phyloP scores from a whole-genome alignment of 495 filamentous ascomycete genomes.

The Niebla homalea region DNA sequence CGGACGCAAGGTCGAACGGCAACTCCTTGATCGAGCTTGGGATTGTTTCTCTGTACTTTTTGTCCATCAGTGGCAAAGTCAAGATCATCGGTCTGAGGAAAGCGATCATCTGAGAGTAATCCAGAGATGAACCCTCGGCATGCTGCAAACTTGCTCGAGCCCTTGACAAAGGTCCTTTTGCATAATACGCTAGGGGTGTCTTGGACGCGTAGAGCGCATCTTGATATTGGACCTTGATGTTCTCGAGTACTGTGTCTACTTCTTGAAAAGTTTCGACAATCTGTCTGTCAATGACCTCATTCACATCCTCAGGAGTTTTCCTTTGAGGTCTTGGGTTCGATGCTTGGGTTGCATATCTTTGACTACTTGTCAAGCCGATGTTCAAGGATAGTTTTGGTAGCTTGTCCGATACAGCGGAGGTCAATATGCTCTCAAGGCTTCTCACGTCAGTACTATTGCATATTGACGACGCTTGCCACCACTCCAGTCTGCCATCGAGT shows the following conservation, averaged over 20 bases:
- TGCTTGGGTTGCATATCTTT: too few relatives aligned
- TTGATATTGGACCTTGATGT: slow-evolving; percentile 63
- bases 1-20: slow-evolving; percentile 43
- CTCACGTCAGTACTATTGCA: too few relatives aligned
- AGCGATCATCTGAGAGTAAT: slow-evolving; percentile 37
- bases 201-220: slow-evolving; percentile 86
- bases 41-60: slow-evolving; percentile 72
- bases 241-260: slow-evolving; percentile 51
- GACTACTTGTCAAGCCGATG: too few relatives aligned
- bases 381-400: too few relatives aligned
- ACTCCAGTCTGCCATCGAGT: too few relatives aligned
- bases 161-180: slow-evolving; percentile 87
- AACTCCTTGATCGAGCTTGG: slow-evolving; percentile 53
- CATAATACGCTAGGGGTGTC: slow-evolving; percentile 91
- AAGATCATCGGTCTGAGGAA: slow-evolving; percentile 63
- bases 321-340: too few relatives aligned
- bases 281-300: too few relatives aligned
- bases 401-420: too few relatives aligned
- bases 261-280: slow-evolving; percentile 28
- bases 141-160: slow-evolving; percentile 62
- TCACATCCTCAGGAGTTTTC: too few relatives aligned
- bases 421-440: too few relatives aligned
- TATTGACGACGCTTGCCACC: too few relatives aligned
- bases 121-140: slow-evolving; percentile 20
- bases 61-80: slow-evolving; percentile 63